Evolutionary conservation across 805 yeast genomes (phyloP).

Genomic region (Ogataea sp.): DNA sequence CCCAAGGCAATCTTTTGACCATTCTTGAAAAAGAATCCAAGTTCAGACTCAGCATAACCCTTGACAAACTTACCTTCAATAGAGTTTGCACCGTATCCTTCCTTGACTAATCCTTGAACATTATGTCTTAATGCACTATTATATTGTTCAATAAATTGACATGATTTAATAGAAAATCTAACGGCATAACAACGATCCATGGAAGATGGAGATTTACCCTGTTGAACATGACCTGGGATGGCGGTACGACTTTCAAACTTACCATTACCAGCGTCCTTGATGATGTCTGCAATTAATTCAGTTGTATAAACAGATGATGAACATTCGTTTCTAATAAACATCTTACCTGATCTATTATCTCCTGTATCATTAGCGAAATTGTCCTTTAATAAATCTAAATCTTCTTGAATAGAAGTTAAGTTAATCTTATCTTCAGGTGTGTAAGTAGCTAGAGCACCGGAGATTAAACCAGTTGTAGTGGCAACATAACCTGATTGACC

Average conservation of each 20-base stretch:
- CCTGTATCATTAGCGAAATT: slow-evolving; percentile 58
- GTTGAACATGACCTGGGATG: slow-evolving; percentile 82
- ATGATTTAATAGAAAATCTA: slow-evolving; percentile 61
- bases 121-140: slow-evolving; percentile 8
- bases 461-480: slow-evolving; percentile 54
- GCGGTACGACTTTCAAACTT: slow-evolving; percentile 74
- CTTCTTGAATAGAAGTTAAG: slow-evolving; percentile 54
- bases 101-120: slow-evolving; percentile 8
- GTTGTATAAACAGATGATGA: slow-evolving; percentile 64
- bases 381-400: slow-evolving; percentile 51
- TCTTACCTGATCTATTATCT: slow-evolving; percentile 58
- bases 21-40: slow-evolving; percentile 43
- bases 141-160: slow-evolving; percentile 53
- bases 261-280: slow-evolving; percentile 53
- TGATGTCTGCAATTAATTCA: slow-evolving; percentile 61
- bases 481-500: slow-evolving; percentile 80
- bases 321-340: slow-evolving; percentile 58
- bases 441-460: slow-evolving; percentile 69
- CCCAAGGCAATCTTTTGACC: slow-evolving; percentile 38
- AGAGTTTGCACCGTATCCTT: slow-evolving; percentile 17
- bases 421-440: slow-evolving; percentile 67
- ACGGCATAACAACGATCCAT: slow-evolving; percentile 73
- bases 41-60: slow-evolving; percentile 23
- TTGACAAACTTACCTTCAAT: slow-evolving; percentile 2
- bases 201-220: slow-evolving; percentile 71